A percentile compares a stretch with the other conserved stretches of the same genome.
Conservation (phyloP, 495 filamentous ascomycete species). For the Daldinia concentrica region DNA sequence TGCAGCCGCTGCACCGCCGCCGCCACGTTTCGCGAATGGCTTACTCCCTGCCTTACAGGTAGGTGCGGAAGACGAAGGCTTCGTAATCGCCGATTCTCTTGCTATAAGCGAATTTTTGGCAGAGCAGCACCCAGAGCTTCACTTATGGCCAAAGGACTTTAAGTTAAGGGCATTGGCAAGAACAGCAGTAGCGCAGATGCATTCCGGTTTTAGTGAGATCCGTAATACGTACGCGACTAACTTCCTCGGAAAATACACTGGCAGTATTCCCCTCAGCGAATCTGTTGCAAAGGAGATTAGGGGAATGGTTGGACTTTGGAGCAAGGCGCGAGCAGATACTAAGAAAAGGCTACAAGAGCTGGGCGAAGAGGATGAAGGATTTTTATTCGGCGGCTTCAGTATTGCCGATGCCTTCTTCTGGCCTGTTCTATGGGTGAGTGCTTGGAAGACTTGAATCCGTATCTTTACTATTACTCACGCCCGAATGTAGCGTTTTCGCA, state of each 20-base stretch:
- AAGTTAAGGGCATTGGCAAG: conserved; percentile 60
- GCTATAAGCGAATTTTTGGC: conserved; percentile 65
- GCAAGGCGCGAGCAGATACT: conserved; percentile 18
- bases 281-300: conserved; percentile 45
- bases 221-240: conserved; percentile 58
- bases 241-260: conserved; percentile 52
- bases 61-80: conserved; percentile 20
- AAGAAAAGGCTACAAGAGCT: conserved; percentile 46
- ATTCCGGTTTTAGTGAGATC: conserved; percentile 59
- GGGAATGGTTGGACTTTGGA: conserved; percentile 52
- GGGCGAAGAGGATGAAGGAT: conserved; percentile 50
- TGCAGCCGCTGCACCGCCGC: conserved; percentile 17
- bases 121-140: conserved; percentile 54
- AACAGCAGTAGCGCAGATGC: conserved; percentile 63
- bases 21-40: conserved; percentile 15
- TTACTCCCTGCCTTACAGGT: conserved; percentile 34
- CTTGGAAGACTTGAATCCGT: not conserved
- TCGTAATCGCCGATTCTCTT: conserved; percentile 60
- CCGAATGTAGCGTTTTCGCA: conserved; percentile 53
- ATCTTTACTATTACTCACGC: conserved; percentile 7
- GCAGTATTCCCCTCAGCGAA: conserved; percentile 39
- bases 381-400: conserved; percentile 52
- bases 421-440: conserved; percentile 56
- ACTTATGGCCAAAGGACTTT: conserved; percentile 57
- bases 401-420: conserved; percentile 56